Percentiles rank a stretch among this genome's conserved stretches.
Evolutionary conservation across 805 yeast genomes (phyloP).

Genomic region (Candida caryicola): DNA sequence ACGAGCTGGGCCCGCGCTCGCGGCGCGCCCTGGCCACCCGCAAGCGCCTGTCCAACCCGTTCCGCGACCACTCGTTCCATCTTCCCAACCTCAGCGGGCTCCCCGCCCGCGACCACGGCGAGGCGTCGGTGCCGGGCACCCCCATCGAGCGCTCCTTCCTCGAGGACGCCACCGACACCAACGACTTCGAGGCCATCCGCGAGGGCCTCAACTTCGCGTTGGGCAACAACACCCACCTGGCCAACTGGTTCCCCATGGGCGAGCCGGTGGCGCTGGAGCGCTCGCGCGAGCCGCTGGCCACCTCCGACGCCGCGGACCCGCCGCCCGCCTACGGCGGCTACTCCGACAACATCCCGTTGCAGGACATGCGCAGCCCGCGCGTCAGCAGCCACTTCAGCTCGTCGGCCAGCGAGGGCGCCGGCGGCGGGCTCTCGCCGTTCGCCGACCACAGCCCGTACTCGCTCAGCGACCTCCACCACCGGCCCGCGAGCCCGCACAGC

Average conservation of each 20-base stretch:
- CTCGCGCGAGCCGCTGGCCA: no score
- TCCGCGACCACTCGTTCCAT: background rate
- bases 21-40: background rate
- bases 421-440: constrained; percentile 5
- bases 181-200: constrained; percentile 30
- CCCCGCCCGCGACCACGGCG: background rate
- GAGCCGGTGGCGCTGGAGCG: no score
- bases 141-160: constrained; percentile 14
- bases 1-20: no score
- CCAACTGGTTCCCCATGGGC: constrained; percentile 31
- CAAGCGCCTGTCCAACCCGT: background rate
- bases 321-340: constrained; percentile 1
- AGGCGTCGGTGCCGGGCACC: background rate
- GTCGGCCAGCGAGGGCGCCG: background rate
- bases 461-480: background rate
- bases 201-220: constrained; percentile 35
- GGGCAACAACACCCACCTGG: constrained; percentile 22
- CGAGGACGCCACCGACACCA: constrained; percentile 24
- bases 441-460: background rate
- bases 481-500: background rate
- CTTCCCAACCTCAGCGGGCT: background rate
- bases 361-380: constrained; percentile 4
- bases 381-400: background rate
- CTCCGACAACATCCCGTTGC: constrained; percentile 20
- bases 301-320: background rate